Conservation (phyloP, 371 early-diverging fungal species). For the Mortierella sp. region DNA sequence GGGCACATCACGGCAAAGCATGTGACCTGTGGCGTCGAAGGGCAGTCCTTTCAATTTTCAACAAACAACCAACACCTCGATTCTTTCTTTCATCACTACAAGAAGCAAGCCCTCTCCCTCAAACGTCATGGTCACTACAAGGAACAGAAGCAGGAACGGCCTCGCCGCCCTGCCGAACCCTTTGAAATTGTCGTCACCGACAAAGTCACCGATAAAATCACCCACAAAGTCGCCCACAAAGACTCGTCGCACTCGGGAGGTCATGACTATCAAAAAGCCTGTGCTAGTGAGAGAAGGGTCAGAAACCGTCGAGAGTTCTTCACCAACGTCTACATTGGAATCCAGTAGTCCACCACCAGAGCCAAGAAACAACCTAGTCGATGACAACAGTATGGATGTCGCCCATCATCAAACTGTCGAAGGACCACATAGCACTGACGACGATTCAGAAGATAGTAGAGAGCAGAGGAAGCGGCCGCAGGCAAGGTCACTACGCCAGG, state of each 20-base stretch:
- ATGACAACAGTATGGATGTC: background rate
- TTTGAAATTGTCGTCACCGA: constrained; percentile 16
- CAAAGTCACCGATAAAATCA: too few species aligned
- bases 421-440: background rate
- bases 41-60: too few species aligned
- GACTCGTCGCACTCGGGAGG: constrained; percentile 14
- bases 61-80: too few species aligned
- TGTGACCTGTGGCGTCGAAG: too few species aligned
- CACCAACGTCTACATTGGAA: constrained; percentile 13
- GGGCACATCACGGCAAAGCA: too few species aligned
- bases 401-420: too few species aligned
- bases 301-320: constrained; percentile 27
- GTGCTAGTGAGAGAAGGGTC: constrained; percentile 8
- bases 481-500: too few species aligned
- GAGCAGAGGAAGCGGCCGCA: too few species aligned
- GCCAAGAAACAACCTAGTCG: background rate
- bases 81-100: background rate
- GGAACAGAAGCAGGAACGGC: constrained; percentile 29
- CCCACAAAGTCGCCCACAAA: too few species aligned
- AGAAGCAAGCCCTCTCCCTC: too few species aligned
- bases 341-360: constrained; percentile 16
- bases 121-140: constrained; percentile 33
- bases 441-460: too few species aligned
- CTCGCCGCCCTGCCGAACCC: background rate
- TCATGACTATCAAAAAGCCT: constrained; percentile 6